Evolutionary conservation across 2,329 filamentous ascomycete species (phyloP).

Genomic region (Botrytis porri): DNA sequence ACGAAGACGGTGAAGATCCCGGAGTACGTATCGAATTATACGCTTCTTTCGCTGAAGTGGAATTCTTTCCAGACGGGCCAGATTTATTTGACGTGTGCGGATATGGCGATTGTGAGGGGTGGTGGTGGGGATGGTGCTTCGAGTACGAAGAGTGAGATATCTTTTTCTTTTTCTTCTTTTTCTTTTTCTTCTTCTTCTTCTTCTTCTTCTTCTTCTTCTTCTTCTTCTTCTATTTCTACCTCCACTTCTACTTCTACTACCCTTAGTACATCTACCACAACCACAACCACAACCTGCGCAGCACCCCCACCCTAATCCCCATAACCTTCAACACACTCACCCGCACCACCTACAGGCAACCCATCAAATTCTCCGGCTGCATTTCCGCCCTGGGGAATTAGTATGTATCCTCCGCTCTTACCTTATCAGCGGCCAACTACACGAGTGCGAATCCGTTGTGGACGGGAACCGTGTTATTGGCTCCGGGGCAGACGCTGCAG

Average conservation of each 20-base stretch:
- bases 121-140: no score
- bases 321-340: slow-evolving; percentile 61
- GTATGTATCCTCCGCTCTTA: slow-evolving; percentile 52
- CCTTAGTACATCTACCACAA: slow-evolving; percentile 12
- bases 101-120: slow-evolving; percentile 50
- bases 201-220: no score
- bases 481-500: slow-evolving; percentile 54
- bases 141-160: no score
- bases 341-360: slow-evolving; percentile 58
- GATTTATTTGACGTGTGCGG: slow-evolving; percentile 52
- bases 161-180: no score
- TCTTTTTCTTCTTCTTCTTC: no score
- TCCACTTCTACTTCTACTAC: slow-evolving; percentile 21
- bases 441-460: slow-evolving; percentile 59
- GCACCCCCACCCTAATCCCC: slow-evolving; percentile 46
- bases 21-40: slow-evolving; percentile 45
- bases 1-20: slow-evolving; percentile 8
- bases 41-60: slow-evolving; percentile 52
- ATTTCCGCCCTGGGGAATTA: slow-evolving; percentile 59
- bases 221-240: no score
- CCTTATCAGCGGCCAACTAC: slow-evolving; percentile 61
- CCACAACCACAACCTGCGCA: slow-evolving; percentile 41
- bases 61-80: slow-evolving; percentile 54
- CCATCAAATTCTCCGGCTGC: slow-evolving; percentile 63
- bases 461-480: slow-evolving; percentile 54